Evolutionary conservation across 2,329 filamentous ascomycete genomes (phyloP).

Genomic region (Cyphellophora attinorum): DNA sequence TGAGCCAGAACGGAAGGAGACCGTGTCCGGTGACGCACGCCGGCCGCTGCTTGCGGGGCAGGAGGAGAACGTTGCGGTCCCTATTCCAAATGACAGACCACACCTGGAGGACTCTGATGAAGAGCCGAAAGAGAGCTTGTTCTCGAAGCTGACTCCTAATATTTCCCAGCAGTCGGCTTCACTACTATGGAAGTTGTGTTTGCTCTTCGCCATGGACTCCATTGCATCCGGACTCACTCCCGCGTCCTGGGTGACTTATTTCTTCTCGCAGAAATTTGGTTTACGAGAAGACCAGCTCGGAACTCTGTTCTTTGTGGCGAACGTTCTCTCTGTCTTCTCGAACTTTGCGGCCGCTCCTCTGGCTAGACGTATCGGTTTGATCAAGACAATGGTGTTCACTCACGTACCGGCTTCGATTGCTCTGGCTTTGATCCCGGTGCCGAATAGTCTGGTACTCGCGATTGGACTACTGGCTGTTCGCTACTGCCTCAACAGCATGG

Average conservation of each 20-base stretch:
- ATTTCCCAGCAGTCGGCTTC: slow-evolving; percentile 33
- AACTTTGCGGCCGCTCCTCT: slow-evolving; percentile 50
- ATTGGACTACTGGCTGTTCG: slow-evolving; percentile 53
- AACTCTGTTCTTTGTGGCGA: slow-evolving; percentile 42
- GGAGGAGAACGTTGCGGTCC: not conserved
- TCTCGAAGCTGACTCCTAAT: slow-evolving; percentile 1
- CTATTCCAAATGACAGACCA: too few species aligned
- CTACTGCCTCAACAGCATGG: slow-evolving; percentile 57
- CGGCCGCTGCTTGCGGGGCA: slow-evolving; percentile 1
- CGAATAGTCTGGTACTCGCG: slow-evolving; percentile 42
- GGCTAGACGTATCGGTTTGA: slow-evolving; percentile 51
- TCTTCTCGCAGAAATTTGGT: slow-evolving; percentile 46
- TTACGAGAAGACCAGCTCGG: slow-evolving; percentile 43
- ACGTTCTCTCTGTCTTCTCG: slow-evolving; percentile 30
- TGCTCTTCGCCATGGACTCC: slow-evolving; percentile 59
- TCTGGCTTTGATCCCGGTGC: slow-evolving; percentile 53
- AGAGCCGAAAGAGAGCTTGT: not conserved
- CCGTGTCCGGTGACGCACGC: not conserved
- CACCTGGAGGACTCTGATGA: not conserved
- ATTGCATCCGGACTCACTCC: slow-evolving; percentile 63
- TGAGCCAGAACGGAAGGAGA: slow-evolving; percentile 30
- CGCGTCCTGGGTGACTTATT: slow-evolving; percentile 45
- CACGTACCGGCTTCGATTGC: slow-evolving; percentile 61
- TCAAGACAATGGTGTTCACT: slow-evolving; percentile 65
- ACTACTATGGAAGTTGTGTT: slow-evolving; percentile 52